These are phyloP conservation scores for Fusarium sp. DNA, from an alignment of 2,329 filamentous ascomycete genomes.

Conservation along the genomic window DNA sequence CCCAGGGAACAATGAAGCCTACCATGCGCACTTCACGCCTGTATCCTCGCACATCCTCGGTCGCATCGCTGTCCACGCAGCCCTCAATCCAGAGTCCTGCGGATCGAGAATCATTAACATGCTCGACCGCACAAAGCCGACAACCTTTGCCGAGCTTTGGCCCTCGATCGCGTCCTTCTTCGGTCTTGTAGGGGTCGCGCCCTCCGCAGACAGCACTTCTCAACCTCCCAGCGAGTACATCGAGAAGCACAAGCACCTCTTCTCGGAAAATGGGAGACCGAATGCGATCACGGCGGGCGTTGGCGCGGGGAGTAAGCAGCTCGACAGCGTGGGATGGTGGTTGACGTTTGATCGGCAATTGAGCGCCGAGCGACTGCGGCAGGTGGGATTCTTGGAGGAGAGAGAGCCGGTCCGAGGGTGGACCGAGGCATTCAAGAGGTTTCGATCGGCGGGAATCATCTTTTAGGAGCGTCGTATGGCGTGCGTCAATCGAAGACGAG, in stretches of 20 bases:
- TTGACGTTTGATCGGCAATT: constrained; percentile 61
- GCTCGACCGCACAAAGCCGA: constrained; percentile 44
- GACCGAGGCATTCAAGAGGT: constrained; percentile 57
- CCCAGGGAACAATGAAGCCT: constrained; percentile 43
- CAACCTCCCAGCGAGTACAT: constrained; percentile 49
- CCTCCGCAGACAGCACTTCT: not conserved
- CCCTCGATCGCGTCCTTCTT: constrained; percentile 48
- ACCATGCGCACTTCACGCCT: constrained; percentile 46
- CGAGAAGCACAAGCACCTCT: constrained; percentile 44
- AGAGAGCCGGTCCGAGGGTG: constrained; percentile 54
- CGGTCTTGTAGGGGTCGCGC: constrained; percentile 44
- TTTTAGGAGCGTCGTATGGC: constrained; percentile 32
- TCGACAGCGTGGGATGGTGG: constrained; percentile 60
- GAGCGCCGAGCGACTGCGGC: constrained; percentile 54
- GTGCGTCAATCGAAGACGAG: not conserved
- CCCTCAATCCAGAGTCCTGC: constrained; percentile 43
- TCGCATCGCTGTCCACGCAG: constrained; percentile 47
- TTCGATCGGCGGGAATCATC: constrained; percentile 56
- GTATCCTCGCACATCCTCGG: constrained; percentile 48
- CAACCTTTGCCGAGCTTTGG: constrained; percentile 48
- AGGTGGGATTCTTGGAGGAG: constrained; percentile 54
- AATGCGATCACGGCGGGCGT: constrained; percentile 48
- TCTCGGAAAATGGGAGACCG: constrained; percentile 38
- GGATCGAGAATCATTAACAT: constrained; percentile 50
- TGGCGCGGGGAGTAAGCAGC: constrained; percentile 51